phyloP scores from a whole-genome alignment of 768 basidiomycete species.

The Mycena maculata region DNA sequence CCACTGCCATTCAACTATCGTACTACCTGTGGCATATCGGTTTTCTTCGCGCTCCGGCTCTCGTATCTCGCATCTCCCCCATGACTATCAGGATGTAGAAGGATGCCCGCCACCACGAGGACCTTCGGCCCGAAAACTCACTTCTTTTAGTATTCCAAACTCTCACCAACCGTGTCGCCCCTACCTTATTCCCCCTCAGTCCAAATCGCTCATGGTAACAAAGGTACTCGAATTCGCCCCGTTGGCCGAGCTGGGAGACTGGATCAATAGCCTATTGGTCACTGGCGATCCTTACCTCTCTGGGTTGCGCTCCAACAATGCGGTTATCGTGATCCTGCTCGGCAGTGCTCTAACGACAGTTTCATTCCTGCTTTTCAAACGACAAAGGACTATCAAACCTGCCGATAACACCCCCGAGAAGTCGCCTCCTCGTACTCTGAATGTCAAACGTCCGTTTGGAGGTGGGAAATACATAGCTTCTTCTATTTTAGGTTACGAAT shows the following conservation, averaged over 20 bases:
- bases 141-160: not conserved
- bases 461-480: conserved; percentile 6
- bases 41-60: too few relatives aligned
- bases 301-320: not conserved
- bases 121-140: not conserved
- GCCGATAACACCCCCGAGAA: not conserved
- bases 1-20: too few relatives aligned
- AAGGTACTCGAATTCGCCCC: conserved; percentile 10
- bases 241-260: conserved; percentile 15
- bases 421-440: not conserved
- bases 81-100: too few relatives aligned
- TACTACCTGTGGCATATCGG: too few relatives aligned
- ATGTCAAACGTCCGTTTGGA: conserved; percentile 20
- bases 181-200: not conserved
- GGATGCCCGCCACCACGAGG: too few relatives aligned
- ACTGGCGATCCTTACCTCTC: not conserved
- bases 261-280: conserved; percentile 14
- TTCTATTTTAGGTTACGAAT: not conserved
- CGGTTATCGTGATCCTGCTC: not conserved
- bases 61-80: too few relatives aligned
- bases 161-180: not conserved
- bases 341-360: not conserved
- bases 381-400: not conserved
- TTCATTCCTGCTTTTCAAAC: not conserved
- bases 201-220: not conserved